Evolutionary conservation across 345 rosid species (phyloP), one percentile per base, ranked within the genome.

Genomic region (Arabidopsis arenosa): DNA sequence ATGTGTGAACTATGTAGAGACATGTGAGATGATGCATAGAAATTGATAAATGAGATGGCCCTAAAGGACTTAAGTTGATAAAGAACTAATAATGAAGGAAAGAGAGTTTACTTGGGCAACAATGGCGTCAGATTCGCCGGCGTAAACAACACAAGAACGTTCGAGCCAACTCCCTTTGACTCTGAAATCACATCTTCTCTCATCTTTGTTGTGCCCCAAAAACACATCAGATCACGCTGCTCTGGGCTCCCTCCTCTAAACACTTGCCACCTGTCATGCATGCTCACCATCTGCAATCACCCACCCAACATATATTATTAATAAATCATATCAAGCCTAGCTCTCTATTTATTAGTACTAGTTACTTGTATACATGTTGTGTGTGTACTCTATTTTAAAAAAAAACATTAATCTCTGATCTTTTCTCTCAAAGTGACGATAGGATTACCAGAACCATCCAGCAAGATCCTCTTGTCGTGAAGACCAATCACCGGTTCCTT

Each of bases 191-290:
- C 83, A 83, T 6, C 35, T 78, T 17, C 81, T 63, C 59, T 84
- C 70, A 0, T 65, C 79, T 1, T 73, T 80, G 66, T 88, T 91
- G 9, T 53, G 52, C 14, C 85, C 83, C 66, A 89, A 64, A 69
- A 84, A 85, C 70, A 85, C 89, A 36, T 91, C 85, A 87, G 59
- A 81, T 89, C 89, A 4, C 69, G 72, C 2, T 75, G 40, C 26
- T 78, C 82, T 6, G 63, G 82, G 79, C 91, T 87, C 0, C 83
- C 86, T 60, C 94, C 94, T 33, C 88, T 80, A 28, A 83, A 91
- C 13, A 75, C 83, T 75, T 86, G 78, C 89, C 88, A 87, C 67
- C 84, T 82, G 32, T 66, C 67, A 56, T 85, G 90, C 66, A 70
- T 53, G 30, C 83, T 83, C 72, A 75, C 35, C 28, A 75, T 74